Percentiles rank a stretch among this genome's conserved stretches.
phyloP scores from a whole-genome alignment of 208 protist species.

The Vickermania ingenoplastis region DNA sequence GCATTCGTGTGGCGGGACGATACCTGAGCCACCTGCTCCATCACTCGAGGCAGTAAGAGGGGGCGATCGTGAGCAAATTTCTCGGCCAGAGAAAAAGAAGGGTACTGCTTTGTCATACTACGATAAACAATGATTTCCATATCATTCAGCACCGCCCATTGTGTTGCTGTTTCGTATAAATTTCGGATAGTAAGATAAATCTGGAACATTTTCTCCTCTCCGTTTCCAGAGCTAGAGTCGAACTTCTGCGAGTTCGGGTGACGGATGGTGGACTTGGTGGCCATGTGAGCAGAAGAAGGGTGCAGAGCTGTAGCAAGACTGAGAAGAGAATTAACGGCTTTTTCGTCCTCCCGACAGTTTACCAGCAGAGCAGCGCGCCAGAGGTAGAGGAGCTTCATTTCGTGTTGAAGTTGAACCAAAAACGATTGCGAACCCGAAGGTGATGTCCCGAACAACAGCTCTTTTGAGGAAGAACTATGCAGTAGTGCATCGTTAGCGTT shows the following conservation, averaged over 20 bases:
- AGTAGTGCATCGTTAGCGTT: conserved; percentile 27
- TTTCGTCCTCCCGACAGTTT: conserved; percentile 54
- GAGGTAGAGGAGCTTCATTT: conserved; percentile 46
- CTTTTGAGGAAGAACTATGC: conserved; percentile 18
- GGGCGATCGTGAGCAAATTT: conserved; percentile 40
- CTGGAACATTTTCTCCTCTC: background rate
- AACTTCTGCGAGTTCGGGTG: too few relatives aligned
- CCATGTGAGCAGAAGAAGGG: conserved; percentile 5
- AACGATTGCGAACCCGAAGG: conserved; percentile 18
- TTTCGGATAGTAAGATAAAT: conserved; percentile 1
- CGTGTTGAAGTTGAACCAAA: conserved; percentile 34
- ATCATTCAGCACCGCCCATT: conserved; percentile 74
- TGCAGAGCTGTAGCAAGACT: conserved; percentile 40
- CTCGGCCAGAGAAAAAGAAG: conserved; percentile 27
- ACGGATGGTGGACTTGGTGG: too few relatives aligned
- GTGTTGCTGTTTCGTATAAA: conserved; percentile 38
- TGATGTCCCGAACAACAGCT: conserved; percentile 14
- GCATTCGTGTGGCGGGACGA: background rate
- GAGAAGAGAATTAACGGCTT: conserved; percentile 51
- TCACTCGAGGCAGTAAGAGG: conserved; percentile 52
- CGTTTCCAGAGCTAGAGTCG: conserved; percentile 28
- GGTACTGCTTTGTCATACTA: conserved; percentile 45
- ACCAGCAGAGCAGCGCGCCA: conserved; percentile 78
- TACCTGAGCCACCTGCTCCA: conserved; percentile 32
- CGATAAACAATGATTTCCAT: conserved; percentile 80